These are phyloP conservation scores for Naganishia antarctica DNA, from an alignment of 768 basidiomycete genomes.

Conservation along the genomic window DNA sequence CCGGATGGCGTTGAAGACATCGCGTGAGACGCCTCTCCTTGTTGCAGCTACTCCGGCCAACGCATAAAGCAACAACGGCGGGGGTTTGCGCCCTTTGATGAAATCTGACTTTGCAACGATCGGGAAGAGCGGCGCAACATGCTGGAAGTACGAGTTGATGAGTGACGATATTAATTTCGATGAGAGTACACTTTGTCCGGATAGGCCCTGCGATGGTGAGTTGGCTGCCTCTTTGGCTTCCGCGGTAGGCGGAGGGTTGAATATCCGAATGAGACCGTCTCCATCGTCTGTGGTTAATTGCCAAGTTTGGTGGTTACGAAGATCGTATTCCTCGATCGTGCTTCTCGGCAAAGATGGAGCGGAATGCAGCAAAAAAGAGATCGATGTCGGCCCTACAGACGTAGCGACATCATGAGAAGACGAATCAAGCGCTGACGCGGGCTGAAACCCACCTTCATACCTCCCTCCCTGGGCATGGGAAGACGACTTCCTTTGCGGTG, in stretches of 20 bases:
- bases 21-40: conserved; percentile 74
- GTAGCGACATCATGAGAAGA: too few relatives aligned
- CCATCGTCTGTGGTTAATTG: conserved; percentile 69
- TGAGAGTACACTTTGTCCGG: conserved; percentile 33
- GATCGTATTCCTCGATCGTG: conserved; percentile 79
- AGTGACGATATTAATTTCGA: conserved; percentile 54
- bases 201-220: conserved; percentile 29
- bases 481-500: conserved; percentile 14
- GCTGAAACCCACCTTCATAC: conserved; percentile 14
- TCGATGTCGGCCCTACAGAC: conserved; percentile 70
- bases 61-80: conserved; percentile 76
- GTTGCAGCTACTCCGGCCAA: conserved; percentile 85
- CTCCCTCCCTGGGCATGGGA: background rate
- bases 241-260: conserved; percentile 38
- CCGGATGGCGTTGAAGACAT: conserved; percentile 83
- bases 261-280: conserved; percentile 69
- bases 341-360: conserved; percentile 78
- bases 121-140: conserved; percentile 75
- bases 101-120: conserved; percentile 86
- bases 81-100: conserved; percentile 67
- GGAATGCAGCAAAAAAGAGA: conserved; percentile 82
- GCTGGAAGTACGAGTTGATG: conserved; percentile 89
- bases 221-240: conserved; percentile 17
- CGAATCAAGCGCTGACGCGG: background rate
- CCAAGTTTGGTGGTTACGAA: conserved; percentile 80